Evolutionary conservation across 192 early-diverging fungal species (phyloP).

Genomic region (Mortierella alpina): DNA sequence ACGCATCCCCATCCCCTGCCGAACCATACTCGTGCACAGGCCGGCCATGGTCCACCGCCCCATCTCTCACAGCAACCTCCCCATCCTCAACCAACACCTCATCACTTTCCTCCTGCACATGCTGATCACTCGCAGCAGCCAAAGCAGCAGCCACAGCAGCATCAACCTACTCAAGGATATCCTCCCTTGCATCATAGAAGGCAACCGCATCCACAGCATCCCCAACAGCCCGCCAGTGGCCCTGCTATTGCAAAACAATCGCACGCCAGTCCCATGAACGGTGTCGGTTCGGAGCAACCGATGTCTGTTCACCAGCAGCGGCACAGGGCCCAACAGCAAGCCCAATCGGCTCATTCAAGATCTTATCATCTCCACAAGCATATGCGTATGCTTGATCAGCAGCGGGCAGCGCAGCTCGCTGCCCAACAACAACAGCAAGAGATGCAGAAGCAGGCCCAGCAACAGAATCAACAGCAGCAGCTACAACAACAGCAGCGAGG

Average conservation of each 20-base stretch:
- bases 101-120: background rate
- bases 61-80: constrained; percentile 8
- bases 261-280: constrained; percentile 2
- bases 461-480: constrained; percentile 12
- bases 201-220: constrained; percentile 4
- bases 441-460: constrained; percentile 12
- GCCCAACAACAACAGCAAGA: constrained; percentile 25
- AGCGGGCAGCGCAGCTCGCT: constrained; percentile 26
- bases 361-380: constrained; percentile 52
- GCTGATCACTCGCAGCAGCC: background rate
- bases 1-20: background rate
- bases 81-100: constrained; percentile 8
- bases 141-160: constrained; percentile 10
- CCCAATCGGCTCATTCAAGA: constrained; percentile 46
- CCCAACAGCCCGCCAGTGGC: constrained; percentile 1
- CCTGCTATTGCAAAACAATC: background rate
- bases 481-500: constrained; percentile 13
- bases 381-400: constrained; percentile 49
- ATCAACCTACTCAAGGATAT: constrained; percentile 3
- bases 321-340: constrained; percentile 50
- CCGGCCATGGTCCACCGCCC: background rate
- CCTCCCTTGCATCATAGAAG: constrained; percentile 3
- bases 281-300: constrained; percentile 6
- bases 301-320: constrained; percentile 38
- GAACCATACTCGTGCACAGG: constrained; percentile 2